Evolutionary conservation across 441 rosid species (phyloP), one percentile per base, ranked within the genome.

Genomic region (Arabidopsis lyrata): DNA sequence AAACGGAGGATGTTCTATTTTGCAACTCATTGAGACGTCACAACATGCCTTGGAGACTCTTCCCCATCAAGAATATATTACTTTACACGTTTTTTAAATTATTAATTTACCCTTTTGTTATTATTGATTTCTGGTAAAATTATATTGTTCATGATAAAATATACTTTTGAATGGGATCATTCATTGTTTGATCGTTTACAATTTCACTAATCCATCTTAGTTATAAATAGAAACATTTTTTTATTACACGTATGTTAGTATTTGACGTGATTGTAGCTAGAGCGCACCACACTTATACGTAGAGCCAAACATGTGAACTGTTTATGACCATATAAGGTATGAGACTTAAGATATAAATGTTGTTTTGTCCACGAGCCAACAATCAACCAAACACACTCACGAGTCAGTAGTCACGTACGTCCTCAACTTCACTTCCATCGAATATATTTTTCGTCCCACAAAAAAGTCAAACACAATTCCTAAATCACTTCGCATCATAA

Each of bases 11-110:
- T 59, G 62, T 70, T 63, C 58, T 66, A 44, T 65, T 58, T 77
- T 50, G 77, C 58, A 65, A 71, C 36, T 16, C 68, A 52, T 12
- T 77, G 73, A 59, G 77, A 50, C 66, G 73, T 71, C 80, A 71
- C 77, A 58, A 49, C 80, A 71, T 70, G 56, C 72, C 34, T 42
- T 66, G 64, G 18, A 58, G 63, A 49, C 72, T 70, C 71, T 63
- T 60, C 67, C 48, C 68, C 27, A 44, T 58, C 42, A 35, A 65
- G 80, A 77, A 77, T 77, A 65, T 77, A 63, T 77, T 52, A 65
- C 80, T 72, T 77, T 71, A 65, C 58, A 57, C 68, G 48, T 57
- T 70, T 48, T 63, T 15, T 1, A 1, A 44, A 3, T 34, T 22
- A 68, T 68, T 69, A 35, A 8, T 14, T 63, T 2, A 11, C 1